Conservation (phyloP, 129 eudicot genomes). For the Chrysanthemum seticuspe region DNA sequence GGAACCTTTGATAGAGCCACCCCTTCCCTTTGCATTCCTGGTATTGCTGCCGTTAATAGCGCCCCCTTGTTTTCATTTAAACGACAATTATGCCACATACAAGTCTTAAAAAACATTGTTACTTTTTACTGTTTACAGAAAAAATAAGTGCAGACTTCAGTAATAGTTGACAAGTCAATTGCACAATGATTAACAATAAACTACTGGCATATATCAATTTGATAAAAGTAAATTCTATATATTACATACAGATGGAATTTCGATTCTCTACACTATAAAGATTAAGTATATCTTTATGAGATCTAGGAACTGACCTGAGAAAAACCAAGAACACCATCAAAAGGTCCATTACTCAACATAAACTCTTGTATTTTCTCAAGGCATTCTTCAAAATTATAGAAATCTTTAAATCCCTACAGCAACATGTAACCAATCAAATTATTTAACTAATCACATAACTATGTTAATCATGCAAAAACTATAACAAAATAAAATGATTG, state of each 20-base stretch:
- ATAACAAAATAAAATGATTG: background rate
- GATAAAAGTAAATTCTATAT: too few relatives aligned
- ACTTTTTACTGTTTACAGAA: too few relatives aligned
- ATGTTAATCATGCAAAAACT: background rate
- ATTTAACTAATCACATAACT: background rate
- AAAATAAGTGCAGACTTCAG: too few relatives aligned
- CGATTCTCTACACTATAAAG: background rate
- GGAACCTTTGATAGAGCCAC: slow-evolving; percentile 38
- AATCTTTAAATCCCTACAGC: slow-evolving; percentile 33
- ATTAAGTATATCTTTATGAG: background rate
- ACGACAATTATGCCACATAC: background rate
- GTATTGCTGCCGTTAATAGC: slow-evolving; percentile 36
- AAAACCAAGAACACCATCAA: slow-evolving; percentile 54
- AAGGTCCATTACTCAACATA: slow-evolving; percentile 47
- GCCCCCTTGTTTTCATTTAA: slow-evolving; percentile 34
- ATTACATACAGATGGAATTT: background rate
- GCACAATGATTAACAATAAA: too few relatives aligned
- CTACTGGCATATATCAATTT: too few relatives aligned
- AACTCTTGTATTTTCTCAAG: slow-evolving; percentile 32
- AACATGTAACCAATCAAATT: background rate
- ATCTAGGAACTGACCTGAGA: slow-evolving; percentile 36
- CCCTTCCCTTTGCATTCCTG: slow-evolving; percentile 46
- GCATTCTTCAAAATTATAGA: slow-evolving; percentile 43
- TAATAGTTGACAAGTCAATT: too few relatives aligned
- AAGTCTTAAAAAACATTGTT: background rate